Conservation (phyloP, 2,329 filamentous ascomycete species). For the Fusarium sp. region DNA sequence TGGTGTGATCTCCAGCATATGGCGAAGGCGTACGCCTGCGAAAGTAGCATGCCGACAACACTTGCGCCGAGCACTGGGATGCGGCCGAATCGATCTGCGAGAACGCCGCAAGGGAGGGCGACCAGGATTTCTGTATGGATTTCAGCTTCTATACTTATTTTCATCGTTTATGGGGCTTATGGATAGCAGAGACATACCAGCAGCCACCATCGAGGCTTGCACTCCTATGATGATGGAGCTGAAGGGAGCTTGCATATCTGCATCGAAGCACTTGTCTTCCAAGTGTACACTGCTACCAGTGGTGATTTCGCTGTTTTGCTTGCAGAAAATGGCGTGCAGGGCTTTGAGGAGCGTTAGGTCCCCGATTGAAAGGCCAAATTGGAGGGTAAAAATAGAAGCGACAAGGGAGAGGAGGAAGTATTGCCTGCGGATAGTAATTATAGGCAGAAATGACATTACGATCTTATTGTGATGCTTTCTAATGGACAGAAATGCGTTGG, state of each 20-base stretch:
- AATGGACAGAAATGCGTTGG: background rate
- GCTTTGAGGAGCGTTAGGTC: constrained; percentile 36
- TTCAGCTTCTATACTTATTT: background rate
- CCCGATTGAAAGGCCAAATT: constrained; percentile 39
- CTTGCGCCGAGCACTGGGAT: constrained; percentile 40
- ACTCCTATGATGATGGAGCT: constrained; percentile 36
- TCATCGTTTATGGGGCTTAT: background rate
- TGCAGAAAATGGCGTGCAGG: constrained; percentile 42
- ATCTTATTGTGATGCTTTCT: constrained; percentile 11
- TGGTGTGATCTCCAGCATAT: constrained; percentile 33
- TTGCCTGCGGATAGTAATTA: constrained; percentile 16
- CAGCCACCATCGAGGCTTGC: constrained; percentile 30
- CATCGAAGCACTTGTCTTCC: too few relatives aligned
- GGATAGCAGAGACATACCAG: constrained; percentile 6
- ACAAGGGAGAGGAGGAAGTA: constrained; percentile 39
- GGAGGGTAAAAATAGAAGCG: constrained; percentile 37
- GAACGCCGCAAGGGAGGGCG: constrained; percentile 35
- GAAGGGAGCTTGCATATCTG: background rate
- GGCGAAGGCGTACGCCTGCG: constrained; percentile 34
- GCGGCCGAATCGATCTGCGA: constrained; percentile 39
- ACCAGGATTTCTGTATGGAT: constrained; percentile 32
- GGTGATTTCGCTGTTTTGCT: background rate
- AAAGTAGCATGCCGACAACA: constrained; percentile 38
- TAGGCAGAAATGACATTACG: constrained; percentile 8
- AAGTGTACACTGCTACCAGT: too few relatives aligned